Base-by-base conservation (phyloP, 768 basidiomycete genomes). In the Amanita molliuscula region DNA sequence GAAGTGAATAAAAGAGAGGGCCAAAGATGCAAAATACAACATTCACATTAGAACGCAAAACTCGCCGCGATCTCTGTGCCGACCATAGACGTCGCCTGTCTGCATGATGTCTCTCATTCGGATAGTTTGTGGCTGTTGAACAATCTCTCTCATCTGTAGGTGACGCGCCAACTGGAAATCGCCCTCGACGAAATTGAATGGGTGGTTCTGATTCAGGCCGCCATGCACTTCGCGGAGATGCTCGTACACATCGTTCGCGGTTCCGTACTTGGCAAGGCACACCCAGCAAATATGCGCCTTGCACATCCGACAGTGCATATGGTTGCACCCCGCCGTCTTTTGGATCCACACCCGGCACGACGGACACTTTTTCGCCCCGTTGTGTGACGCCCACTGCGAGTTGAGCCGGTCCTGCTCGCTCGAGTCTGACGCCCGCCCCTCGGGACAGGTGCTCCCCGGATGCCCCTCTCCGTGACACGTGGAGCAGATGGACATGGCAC, bases 261-360 rank as follows among this genome's bases (percentile, higher is more conserved):
- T 23, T 18, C 40, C 31, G 44, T 79, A 81, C 4, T 64, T 46
- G 6, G 61, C 61, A 65, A 78, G 61, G 51, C 81, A 82, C 7
- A 61, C 59, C 81, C 77, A 79, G 51, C 76, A 78, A n/a, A 78
- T 69, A 56, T 79, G 77, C 6, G 68, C 67, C 2, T 70, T 71
- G 56, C 78, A 79, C 26, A 44, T 28, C 48, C 52, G 63, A 56
- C 79, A 79, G 1, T 59, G 53, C 63, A 79, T 71, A 58, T 81
- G 78, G 57, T 79, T 77, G 61, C 79, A 81, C 0, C 77, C 79
- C 16, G 65, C 72, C 8, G 54, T 67, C 58, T 77, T 79, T 58
- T 76, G 67, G 36, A 79, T 73, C 58, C 63, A 66, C 4, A 69
- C 61, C 0, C 54, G 55, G 53, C 78, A 81, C 13, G 57, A 53